phyloP scores from a whole-genome alignment of 1,284 basidiomycete species.

The Taiwanofungus camphoratus region DNA sequence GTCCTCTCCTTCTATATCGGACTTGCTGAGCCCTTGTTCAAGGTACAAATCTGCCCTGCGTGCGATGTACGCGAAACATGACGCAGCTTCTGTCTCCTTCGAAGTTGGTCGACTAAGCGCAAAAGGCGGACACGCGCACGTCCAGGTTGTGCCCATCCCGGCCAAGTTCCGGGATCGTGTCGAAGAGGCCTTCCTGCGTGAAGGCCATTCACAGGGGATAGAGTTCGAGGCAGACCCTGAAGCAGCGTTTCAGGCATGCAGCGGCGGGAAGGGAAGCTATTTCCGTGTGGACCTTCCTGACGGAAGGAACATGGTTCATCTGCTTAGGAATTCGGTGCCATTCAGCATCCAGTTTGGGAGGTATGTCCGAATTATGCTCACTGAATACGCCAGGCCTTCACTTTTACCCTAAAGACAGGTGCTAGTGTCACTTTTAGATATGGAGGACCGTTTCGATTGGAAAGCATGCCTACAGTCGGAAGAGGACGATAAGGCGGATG shows the following conservation, averaged over 20 bases:
- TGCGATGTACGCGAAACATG: conserved; percentile 67
- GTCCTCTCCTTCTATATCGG: not conserved
- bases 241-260: conserved; percentile 49
- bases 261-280: conserved; percentile 61
- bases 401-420: conserved; percentile 52
- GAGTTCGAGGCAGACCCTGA: conserved; percentile 61
- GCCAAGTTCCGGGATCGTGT: conserved; percentile 52
- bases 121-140: conserved; percentile 91
- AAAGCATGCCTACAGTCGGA: conserved; percentile 78
- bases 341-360: conserved; percentile 93
- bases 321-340: conserved; percentile 69
- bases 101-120: conserved; percentile 82
- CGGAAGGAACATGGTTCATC: conserved; percentile 80
- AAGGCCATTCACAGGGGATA: conserved; percentile 61
- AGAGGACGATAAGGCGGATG: conserved; percentile 79
- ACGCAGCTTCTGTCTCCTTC: conserved; percentile 69
- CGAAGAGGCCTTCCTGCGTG: conserved; percentile 63
- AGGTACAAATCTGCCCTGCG: conserved; percentile 78
- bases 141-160: conserved; percentile 85
- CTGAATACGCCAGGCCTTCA: not conserved
- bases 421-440: conserved; percentile 65
- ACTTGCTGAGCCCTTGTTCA: conserved; percentile 7
- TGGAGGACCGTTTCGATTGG: conserved; percentile 84
- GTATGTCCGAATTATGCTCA: conserved; percentile 39
- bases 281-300: conserved; percentile 88